Base-by-base conservation (phyloP, 2,329 filamentous ascomycete genomes). In the Chalara sp. region DNA sequence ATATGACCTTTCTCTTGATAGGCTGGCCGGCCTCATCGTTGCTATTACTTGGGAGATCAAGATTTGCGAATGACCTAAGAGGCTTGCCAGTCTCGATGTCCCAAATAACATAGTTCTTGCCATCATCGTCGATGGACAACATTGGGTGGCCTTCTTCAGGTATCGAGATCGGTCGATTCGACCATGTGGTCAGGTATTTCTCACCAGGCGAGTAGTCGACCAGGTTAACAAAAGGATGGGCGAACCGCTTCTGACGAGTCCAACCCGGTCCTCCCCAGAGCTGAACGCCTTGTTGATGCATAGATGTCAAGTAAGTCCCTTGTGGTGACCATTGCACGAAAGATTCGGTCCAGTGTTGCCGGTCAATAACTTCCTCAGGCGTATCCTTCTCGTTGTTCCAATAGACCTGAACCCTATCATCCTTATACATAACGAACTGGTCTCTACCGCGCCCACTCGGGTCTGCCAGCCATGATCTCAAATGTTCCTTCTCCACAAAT, bases 71-170 rank as follows among this genome's bases (percentile, higher is more conserved):
- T 0, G 93, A 97, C 57, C 93, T 87, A 47, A 99, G 79, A 51
- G 92, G 89, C 68, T 92, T 87, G 62, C 83, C 84, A 7, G 92
- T 93, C 48, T 88, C 87, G 56, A 97, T 85, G 65, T 97, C 92
- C 93, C 93, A 99, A 65, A 99, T 91, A 65, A 99, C 87, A 70
- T 97, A 97, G 79, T 97, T 96, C 79, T 97, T 97, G 70, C 93
- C 93, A 63, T 99, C 92, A 65, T 99, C 93, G 64, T 97, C 93
- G 54, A 90, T 76, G 4, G 88, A 84, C 47, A 96, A 78, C n/a
- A 86, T 76, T 2, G 87, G 86, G 68, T 95, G 87, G 58, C 87
- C 87, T 58, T 84, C 84, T 61, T 97, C 93, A 53, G 93, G 88
- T 51, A 99, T 89, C 54, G 87, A 83, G 65, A 99, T 95, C 29